Evolutionary conservation across 1,139 yeast species (phyloP).

Genomic region (Taphrina flavorubra): DNA sequence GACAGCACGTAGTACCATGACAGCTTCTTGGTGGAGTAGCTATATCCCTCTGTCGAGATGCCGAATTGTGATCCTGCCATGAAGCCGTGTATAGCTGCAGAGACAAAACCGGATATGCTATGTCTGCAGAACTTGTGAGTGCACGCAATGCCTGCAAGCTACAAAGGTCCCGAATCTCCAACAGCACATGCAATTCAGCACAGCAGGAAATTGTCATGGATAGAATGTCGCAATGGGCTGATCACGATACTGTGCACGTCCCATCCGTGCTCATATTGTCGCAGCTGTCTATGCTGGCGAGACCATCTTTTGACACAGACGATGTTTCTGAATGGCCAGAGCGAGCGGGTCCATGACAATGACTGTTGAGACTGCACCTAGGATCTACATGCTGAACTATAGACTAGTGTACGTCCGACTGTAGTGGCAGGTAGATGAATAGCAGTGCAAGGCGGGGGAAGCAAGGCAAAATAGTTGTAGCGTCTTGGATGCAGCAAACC

Average conservation of each 20-base stretch:
- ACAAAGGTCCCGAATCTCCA: too few relatives aligned
- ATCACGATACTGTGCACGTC: slow-evolving; percentile 11
- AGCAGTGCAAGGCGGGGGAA: too few relatives aligned
- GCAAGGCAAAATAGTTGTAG: too few relatives aligned
- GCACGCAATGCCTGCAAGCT: neutral
- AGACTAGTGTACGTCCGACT: too few relatives aligned
- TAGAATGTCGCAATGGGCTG: neutral
- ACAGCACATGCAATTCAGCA: too few relatives aligned
- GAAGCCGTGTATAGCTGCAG: neutral
- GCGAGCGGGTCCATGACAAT: neutral
- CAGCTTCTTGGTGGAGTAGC: slow-evolving; percentile 13
- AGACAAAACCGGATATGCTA: neutral
- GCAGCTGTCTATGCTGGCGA: neutral
- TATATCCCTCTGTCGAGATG: slow-evolving; percentile 3
- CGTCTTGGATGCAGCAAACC: too few relatives aligned
- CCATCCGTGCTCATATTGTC: slow-evolving; percentile 10
- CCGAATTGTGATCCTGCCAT: slow-evolving; percentile 13
- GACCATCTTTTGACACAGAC: too few relatives aligned
- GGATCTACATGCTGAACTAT: too few relatives aligned
- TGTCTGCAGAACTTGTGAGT: neutral
- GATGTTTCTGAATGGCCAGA: neutral
- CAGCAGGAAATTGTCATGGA: too few relatives aligned
- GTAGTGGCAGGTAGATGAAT: too few relatives aligned
- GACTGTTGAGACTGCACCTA: neutral
- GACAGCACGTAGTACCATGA: slow-evolving; percentile 2